Percentiles rank a stretch among this genome's conserved stretches.
phyloP scores from a whole-genome alignment of 2,329 filamentous ascomycete species.

The Nigrospora sphaerica region DNA sequence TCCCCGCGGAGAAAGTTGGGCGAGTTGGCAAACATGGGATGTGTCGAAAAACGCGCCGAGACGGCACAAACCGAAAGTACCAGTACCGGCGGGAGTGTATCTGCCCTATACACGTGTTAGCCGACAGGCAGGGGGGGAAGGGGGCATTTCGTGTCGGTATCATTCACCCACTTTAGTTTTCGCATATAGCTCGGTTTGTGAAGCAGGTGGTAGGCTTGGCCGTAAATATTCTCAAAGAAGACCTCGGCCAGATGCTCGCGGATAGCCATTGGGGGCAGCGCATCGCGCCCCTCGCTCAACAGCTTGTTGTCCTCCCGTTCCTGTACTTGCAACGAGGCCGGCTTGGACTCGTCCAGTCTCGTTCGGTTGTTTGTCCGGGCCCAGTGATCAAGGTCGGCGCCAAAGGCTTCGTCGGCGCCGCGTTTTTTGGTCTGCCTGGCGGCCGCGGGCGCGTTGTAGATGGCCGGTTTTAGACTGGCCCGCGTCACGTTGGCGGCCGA shows the following conservation, averaged over 20 bases:
- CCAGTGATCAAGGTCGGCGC: slow-evolving; percentile 75
- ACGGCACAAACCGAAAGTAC: slow-evolving; percentile 92
- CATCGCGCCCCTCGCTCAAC: slow-evolving; percentile 73
- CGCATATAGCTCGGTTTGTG: slow-evolving; percentile 98
- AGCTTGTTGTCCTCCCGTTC: slow-evolving; percentile 70
- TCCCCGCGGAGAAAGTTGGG: slow-evolving; percentile 85
- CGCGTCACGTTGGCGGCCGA: slow-evolving; percentile 60
- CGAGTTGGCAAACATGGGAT: slow-evolving; percentile 69
- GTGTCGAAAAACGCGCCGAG: slow-evolving; percentile 88
- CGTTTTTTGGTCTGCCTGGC: slow-evolving; percentile 69
- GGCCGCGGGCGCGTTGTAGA: slow-evolving; percentile 45
- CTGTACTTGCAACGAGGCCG: slow-evolving; percentile 49
- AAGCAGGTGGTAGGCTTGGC: slow-evolving; percentile 87
- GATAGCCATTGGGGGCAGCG: slow-evolving; percentile 75
- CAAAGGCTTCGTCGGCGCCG: slow-evolving; percentile 80
- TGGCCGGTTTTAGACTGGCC: slow-evolving; percentile 76
- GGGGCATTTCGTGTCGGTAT: background rate
- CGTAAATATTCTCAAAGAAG: slow-evolving; percentile 94
- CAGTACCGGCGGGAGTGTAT: slow-evolving; percentile 79
- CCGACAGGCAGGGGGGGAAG: background rate
- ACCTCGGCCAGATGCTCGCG: slow-evolving; percentile 91
- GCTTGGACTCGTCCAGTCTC: slow-evolving; percentile 38
- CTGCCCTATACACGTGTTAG: slow-evolving; percentile 44
- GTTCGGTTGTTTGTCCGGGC: slow-evolving; percentile 51
- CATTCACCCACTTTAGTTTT: slow-evolving; percentile 56